These are phyloP conservation scores for Starmera amethionina DNA, from an alignment of 805 yeast genomes.

Conservation along the genomic window DNA sequence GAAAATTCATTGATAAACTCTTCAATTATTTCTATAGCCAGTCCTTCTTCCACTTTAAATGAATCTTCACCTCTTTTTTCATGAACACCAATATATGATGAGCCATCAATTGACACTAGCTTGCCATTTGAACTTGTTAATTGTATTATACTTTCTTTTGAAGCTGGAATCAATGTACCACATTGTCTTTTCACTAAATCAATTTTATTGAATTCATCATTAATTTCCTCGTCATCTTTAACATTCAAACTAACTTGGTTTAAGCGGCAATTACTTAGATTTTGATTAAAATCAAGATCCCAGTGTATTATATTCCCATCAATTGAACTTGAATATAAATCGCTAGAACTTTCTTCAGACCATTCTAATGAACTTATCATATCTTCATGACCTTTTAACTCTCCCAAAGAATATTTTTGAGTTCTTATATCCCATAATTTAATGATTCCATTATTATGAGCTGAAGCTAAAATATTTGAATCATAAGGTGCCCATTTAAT, in stretches of 20 bases:
- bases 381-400: slow-evolving; percentile 46
- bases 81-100: slow-evolving; percentile 50
- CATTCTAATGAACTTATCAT: slow-evolving; percentile 50
- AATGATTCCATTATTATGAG: slow-evolving; percentile 45
- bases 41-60: slow-evolving; percentile 13
- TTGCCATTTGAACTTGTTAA: slow-evolving; percentile 31
- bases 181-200: slow-evolving; percentile 39
- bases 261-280: slow-evolving; percentile 31
- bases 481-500: slow-evolving; percentile 58
- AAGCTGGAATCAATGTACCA: slow-evolving; percentile 55
- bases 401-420: slow-evolving; percentile 39
- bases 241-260: slow-evolving; percentile 34
- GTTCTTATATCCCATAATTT: slow-evolving; percentile 72
- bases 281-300: slow-evolving; percentile 37
- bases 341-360: slow-evolving; percentile 37
- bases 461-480: slow-evolving; percentile 54
- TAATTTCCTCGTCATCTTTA: slow-evolving; percentile 17
- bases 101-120: slow-evolving; percentile 43
- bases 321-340: slow-evolving; percentile 51
- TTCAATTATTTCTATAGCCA: slow-evolving; percentile 12
- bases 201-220: slow-evolving; percentile 17
- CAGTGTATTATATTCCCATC: slow-evolving; percentile 60
- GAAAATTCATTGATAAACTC: not conserved
- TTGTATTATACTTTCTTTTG: slow-evolving; percentile 38
- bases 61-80: slow-evolving; percentile 18